These are phyloP conservation scores for Talaromyces sp. DNA, from an alignment of 2,329 filamentous ascomycete genomes.

Conservation along the genomic window DNA sequence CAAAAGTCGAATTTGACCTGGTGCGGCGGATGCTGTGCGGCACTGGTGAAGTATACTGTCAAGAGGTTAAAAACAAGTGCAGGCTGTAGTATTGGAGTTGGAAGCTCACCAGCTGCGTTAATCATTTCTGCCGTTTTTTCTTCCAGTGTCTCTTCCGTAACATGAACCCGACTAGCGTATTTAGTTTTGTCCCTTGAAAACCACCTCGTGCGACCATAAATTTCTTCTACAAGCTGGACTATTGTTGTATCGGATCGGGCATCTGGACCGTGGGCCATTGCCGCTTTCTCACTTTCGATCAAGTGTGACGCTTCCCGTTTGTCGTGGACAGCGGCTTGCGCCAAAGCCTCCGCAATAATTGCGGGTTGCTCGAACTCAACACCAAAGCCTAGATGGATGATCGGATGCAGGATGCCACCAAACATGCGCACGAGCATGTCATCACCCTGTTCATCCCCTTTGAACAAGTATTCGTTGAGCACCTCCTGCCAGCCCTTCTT, in stretches of 20 bases:
- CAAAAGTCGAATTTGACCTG: slow-evolving; percentile 77
- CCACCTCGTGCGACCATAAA: slow-evolving; percentile 40
- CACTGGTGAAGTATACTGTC: slow-evolving; percentile 47
- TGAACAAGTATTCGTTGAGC: slow-evolving; percentile 65
- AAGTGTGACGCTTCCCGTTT: slow-evolving; percentile 55
- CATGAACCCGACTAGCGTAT: slow-evolving; percentile 55
- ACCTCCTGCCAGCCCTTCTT: slow-evolving; percentile 57
- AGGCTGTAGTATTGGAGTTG: neutral
- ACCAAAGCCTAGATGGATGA: slow-evolving; percentile 82
- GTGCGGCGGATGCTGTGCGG: slow-evolving; percentile 62
- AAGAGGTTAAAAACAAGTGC: neutral
- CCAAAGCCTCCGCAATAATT: slow-evolving; percentile 73
- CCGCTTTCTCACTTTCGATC: slow-evolving; percentile 28
- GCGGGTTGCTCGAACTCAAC: slow-evolving; percentile 78
- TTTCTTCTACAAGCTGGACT: slow-evolving; percentile 58
- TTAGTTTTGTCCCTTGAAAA: slow-evolving; percentile 37
- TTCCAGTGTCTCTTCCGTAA: slow-evolving; percentile 54
- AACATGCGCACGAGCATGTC: slow-evolving; percentile 67
- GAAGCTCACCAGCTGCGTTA: slow-evolving; percentile 51
- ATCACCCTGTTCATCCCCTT: slow-evolving; percentile 59
- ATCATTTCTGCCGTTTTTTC: slow-evolving; percentile 64
- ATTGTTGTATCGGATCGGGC: slow-evolving; percentile 36
- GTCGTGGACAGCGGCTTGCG: slow-evolving; percentile 68
- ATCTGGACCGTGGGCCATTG: slow-evolving; percentile 15
- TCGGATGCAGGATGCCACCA: slow-evolving; percentile 68